These are phyloP conservation scores for Cronartium quercuum DNA, from an alignment of 1,284 basidiomycete genomes.

Conservation along the genomic window DNA sequence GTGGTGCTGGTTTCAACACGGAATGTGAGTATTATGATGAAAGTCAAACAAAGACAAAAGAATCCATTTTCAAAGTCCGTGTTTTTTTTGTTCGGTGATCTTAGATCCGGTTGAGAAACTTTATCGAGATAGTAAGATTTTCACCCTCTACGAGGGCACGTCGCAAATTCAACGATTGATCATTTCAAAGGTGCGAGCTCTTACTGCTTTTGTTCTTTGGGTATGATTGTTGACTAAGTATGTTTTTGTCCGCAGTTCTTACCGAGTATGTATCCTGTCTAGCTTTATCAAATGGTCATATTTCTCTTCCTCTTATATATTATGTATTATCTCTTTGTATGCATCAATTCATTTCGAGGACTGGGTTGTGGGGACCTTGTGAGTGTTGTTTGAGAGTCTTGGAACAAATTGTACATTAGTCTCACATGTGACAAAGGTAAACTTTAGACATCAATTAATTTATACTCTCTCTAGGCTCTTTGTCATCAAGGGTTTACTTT, in stretches of 20 bases:
- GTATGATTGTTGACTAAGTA: neutral
- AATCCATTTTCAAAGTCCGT: neutral
- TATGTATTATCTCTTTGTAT: neutral
- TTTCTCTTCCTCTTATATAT: neutral
- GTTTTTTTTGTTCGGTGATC: neutral
- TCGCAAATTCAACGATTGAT: constrained; percentile 52
- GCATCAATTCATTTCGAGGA: no score
- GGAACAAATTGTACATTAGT: no score
- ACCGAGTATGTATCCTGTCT: neutral
- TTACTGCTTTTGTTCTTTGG: neutral
- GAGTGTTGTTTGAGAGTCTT: no score
- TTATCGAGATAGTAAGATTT: constrained; percentile 51
- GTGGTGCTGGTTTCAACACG: constrained; percentile 47
- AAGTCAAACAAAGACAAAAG: no score
- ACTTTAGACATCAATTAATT: no score
- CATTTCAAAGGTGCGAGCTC: constrained; percentile 46
- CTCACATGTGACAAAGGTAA: no score
- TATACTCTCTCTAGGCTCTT: no score
- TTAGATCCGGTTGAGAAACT: constrained; percentile 38
- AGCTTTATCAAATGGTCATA: neutral
- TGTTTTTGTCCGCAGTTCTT: neutral
- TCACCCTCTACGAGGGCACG: constrained; percentile 51
- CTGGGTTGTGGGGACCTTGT: no score
- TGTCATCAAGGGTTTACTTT: no score
- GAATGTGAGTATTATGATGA: constrained; percentile 14